Evolutionary conservation across 257 asterid genomes (phyloP).

Genomic region (Henckelia pumila): DNA sequence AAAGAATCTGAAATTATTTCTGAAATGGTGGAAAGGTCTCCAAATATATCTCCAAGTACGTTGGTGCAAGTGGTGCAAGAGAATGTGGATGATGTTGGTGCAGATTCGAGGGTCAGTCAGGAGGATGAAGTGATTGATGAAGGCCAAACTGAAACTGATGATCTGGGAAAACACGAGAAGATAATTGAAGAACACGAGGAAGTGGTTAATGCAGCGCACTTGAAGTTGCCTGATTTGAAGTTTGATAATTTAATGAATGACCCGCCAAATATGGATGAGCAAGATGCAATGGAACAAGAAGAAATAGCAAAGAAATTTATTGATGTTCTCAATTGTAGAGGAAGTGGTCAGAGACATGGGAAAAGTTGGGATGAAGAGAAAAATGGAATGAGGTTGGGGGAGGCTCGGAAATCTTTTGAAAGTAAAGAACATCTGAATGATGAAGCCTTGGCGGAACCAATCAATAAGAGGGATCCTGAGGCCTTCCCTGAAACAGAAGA

Average conservation of each 20-base stretch:
- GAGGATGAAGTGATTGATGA: slow-evolving; percentile 30
- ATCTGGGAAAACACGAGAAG: slow-evolving; percentile 28
- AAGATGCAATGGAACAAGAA: slow-evolving; percentile 31
- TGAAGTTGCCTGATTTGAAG: slow-evolving; percentile 25
- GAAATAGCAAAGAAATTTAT: slow-evolving; percentile 24
- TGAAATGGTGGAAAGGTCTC: slow-evolving; percentile 27
- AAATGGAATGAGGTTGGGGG: slow-evolving; percentile 29
- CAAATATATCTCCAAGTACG: slow-evolving; percentile 27
- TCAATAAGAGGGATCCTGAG: slow-evolving; percentile 24
- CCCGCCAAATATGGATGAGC: slow-evolving; percentile 13
- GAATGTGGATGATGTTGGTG: slow-evolving; percentile 30
- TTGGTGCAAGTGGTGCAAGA: slow-evolving; percentile 29
- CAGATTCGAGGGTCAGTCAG: slow-evolving; percentile 25
- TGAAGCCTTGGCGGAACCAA: slow-evolving; percentile 31
- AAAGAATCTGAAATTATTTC: slow-evolving; percentile 27
- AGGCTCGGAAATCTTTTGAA: slow-evolving; percentile 29
- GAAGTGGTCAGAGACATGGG: slow-evolving; percentile 27
- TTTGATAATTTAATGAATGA: slow-evolving; percentile 25
- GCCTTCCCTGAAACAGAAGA: slow-evolving; percentile 27
- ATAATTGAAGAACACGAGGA: slow-evolving; percentile 29
- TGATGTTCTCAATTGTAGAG: slow-evolving; percentile 28
- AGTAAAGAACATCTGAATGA: slow-evolving; percentile 35
- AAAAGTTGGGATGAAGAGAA: slow-evolving; percentile 37
- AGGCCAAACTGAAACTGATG: slow-evolving; percentile 26
- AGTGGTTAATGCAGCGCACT: slow-evolving; percentile 24